These are phyloP conservation scores for Botrytis fragariae DNA, from an alignment of 2,329 filamentous ascomycete species.

Conservation along the genomic window DNA sequence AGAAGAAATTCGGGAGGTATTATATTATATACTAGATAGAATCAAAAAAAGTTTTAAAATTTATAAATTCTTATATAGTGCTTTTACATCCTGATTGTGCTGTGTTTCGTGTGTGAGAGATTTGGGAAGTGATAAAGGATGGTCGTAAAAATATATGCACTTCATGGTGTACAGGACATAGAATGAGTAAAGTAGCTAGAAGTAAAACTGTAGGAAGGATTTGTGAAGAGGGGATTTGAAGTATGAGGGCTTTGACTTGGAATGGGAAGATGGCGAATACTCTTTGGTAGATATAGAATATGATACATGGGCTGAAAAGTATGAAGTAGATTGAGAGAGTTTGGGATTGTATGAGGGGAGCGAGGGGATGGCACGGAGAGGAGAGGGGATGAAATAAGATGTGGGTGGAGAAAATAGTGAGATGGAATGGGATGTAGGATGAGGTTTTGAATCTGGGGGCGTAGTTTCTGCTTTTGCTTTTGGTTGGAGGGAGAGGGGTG, in stretches of 20 bases:
- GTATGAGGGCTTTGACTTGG: background rate
- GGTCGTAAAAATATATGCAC: background rate
- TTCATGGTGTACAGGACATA: background rate
- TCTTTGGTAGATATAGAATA: background rate
- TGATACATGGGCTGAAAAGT: background rate
- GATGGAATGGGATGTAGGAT: background rate
- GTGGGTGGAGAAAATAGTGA: background rate
- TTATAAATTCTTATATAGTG: background rate
- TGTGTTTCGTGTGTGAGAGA: background rate
- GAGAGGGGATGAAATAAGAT: background rate
- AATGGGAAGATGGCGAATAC: background rate
- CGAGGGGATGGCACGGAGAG: too few species aligned
- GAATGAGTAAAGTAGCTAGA: background rate
- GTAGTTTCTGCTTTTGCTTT: background rate
- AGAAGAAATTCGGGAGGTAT: background rate
- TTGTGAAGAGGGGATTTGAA: background rate
- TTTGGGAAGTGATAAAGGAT: background rate
- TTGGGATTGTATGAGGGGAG: too few species aligned
- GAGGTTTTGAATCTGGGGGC: background rate
- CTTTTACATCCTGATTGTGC: background rate
- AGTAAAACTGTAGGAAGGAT: background rate
- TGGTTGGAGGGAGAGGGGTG: background rate
- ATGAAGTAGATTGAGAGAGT: background rate
- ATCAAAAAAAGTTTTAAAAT: slow-evolving; percentile 14
- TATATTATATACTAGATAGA: slow-evolving; percentile 7